Evolutionary conservation across 768 basidiomycete species (phyloP), one percentile per base, ranked within the genome.

Genomic region (Rhodocollybia butyracea): DNA sequence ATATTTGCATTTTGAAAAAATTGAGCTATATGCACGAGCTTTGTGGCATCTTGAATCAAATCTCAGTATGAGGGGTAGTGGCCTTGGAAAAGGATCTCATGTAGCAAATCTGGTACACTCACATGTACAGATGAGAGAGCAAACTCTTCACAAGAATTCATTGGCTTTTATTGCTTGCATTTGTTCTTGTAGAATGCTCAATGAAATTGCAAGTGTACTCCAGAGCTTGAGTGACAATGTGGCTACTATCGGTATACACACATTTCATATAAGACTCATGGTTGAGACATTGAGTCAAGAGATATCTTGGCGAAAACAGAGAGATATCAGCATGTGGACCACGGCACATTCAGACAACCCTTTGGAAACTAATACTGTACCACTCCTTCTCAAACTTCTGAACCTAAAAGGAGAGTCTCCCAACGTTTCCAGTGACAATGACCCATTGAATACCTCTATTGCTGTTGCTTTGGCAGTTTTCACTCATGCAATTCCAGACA

Each of bases 291-390:
- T 57, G 56, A 43, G 46, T 24, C 47, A 41, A 11, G 56, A 57
- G 38, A 57, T 57, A 24, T 57, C 40, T 34, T 12, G 48, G 36
- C 48, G 56, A 45, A 57, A 57, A 43, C 21, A 51, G 36, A 51
- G 34, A 34, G 56, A 57, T 51, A 57, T 57, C 15, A 57, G 56
- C 15, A 19, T 57, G 48, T 57, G 56, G 56, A 57, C 56, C 21
- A 43, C 56, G 45, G 13, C 41, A 45, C 56, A 48, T n/a, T 57
- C 56, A 26, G 56, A 43, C 19, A 57, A 51, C 45, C 42, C 50
- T 51, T 34, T 57, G 15, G 56, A 57, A n/a, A 41, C 56, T 22
- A 34, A 26, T 26, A 51, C 43, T 34, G 56, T 57, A 24, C 56
- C 56, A 15, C 56, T 57, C 29, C 56, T 57, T 45, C 39, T 57